Evolutionary conservation across 73 alveolate species (phyloP).

Genomic region (Effrenium voratum): DNA sequence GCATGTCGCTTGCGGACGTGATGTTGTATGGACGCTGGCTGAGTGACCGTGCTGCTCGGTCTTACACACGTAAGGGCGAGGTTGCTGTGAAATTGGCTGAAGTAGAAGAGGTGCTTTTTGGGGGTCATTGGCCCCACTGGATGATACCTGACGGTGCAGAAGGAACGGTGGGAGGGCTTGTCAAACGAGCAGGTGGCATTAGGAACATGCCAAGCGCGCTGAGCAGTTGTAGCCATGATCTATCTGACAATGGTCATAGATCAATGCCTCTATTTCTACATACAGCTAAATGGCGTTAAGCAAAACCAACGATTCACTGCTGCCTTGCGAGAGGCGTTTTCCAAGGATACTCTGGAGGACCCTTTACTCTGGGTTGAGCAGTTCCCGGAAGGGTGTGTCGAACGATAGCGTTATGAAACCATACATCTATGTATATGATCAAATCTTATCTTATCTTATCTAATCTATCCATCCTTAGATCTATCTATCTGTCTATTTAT

Average conservation of each 20-base stretch:
- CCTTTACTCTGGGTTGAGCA: not conserved
- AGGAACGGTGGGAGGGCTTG: not conserved
- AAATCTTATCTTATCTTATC: no score
- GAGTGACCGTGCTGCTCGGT: not conserved
- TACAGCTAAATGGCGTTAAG: no score
- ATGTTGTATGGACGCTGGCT: constrained; percentile 29
- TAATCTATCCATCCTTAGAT: no score
- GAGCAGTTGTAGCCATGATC: no score
- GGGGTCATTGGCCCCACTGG: no score
- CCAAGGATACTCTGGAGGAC: not conserved
- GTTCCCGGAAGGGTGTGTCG: not conserved
- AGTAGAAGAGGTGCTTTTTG: not conserved
- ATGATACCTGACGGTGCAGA: not conserved
- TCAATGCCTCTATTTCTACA: no score
- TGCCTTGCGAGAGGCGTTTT: not conserved
- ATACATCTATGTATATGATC: no score
- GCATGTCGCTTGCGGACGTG: not conserved
- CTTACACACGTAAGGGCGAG: constrained; percentile 5
- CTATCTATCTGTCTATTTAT: not conserved
- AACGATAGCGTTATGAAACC: not conserved
- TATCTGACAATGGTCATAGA: no score
- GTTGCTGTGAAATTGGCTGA: not conserved
- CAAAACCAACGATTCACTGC: no score
- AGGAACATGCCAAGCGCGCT: no score
- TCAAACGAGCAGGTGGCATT: no score